Base-by-base conservation (phyloP, 2,329 filamentous ascomycete species). In the Pyrenophora graminea region DNA sequence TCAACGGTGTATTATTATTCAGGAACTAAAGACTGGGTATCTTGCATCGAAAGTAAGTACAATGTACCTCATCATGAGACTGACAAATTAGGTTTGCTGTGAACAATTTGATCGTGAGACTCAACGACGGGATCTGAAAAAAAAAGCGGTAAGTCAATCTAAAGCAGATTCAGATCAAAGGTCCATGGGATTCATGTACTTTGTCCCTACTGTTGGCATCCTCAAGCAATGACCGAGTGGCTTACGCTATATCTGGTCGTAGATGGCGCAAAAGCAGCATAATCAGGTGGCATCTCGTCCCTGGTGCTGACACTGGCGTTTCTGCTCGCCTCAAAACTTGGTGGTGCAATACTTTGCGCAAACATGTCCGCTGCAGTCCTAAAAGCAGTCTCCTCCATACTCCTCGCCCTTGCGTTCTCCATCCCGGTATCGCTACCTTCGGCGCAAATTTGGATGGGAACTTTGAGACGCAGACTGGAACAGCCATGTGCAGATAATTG, bases 401-500 rank as follows among this genome's bases (percentile, higher is more conserved):
- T 68, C 42, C 70, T 60, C 4, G 59, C 64, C 40, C 66, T 52
- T 30, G 69, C 68, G 41, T 69, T 71, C 56, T 67, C 64, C 8
- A 63, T 69, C 7, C 69, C 70, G 1, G 59, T 66, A 21, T 58
- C 66, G 47, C 71, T 74, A 7, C 70, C 70, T 12, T 73, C 66
- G 0, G 72, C 69, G 9, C 73, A 74, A 52, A 80, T 68, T 56
- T 80, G 78, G 2, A 80, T 53, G 0, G 78, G 78, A 1, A 80
- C 61, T 46, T 77, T 78, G 36, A 80, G 63, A 6, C 67, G 66
- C 27, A 79, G 46, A 1, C 48, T 60, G 0, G 64, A 58, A 21
- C 67, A 60, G 45, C 75, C 69, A 3, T 68, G 58, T 42, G 83
- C 78, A 3, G 80, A 78, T 18, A 90, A 70, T 12, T 77, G 75